phyloP scores from a whole-genome alignment of 306 rosid genomes.

The Senna tora region DNA sequence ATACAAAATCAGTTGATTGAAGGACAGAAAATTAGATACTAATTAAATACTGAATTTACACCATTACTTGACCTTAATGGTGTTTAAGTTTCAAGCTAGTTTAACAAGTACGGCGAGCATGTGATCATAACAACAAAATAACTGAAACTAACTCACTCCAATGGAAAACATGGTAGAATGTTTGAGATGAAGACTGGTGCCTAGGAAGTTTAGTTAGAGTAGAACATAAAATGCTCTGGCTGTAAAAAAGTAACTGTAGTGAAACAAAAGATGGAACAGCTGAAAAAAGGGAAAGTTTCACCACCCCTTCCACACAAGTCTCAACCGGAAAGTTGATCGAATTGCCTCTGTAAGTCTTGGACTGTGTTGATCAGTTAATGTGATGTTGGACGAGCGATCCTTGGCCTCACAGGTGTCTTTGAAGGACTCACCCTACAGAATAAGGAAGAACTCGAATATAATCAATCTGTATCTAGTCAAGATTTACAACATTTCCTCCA shows the following conservation, averaged over 20 bases:
- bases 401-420: slow-evolving; percentile 97
- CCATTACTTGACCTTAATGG: slow-evolving; percentile 12
- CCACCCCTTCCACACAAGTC: slow-evolving; percentile 55
- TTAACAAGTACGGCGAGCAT: neutral
- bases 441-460: slow-evolving; percentile 26
- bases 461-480: slow-evolving; percentile 6
- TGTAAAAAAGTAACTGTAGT: neutral
- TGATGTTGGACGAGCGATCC: slow-evolving; percentile 62
- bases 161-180: neutral
- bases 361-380: slow-evolving; percentile 39
- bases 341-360: slow-evolving; percentile 40
- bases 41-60: neutral
- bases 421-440: slow-evolving; percentile 94
- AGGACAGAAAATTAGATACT: neutral
- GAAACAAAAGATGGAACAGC: slow-evolving; percentile 37
- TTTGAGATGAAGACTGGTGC: neutral
- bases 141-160: neutral
- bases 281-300: slow-evolving; percentile 61
- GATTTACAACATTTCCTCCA: slow-evolving; percentile 9
- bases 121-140: slow-evolving; percentile 1
- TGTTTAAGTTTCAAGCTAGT: neutral
- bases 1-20: neutral
- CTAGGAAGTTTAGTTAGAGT: slow-evolving; percentile 5
- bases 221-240: neutral
- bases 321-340: slow-evolving; percentile 48